Base-by-base conservation (phyloP, 1,284 basidiomycete genomes). In the Tylopilus sp. region DNA sequence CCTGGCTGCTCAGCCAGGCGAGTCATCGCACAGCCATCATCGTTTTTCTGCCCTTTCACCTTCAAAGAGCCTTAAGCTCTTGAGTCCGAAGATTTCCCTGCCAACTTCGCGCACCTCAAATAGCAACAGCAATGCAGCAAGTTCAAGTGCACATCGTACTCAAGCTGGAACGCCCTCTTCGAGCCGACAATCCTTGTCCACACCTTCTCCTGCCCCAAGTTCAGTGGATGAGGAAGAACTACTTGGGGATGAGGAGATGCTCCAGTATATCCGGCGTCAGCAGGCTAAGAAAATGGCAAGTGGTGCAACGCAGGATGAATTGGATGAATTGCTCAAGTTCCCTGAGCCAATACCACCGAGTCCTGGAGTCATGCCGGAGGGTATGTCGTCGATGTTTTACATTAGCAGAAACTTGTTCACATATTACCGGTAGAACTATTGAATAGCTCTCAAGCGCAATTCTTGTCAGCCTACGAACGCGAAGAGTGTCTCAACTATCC, bases 191-290 rank as follows among this genome's bases (percentile, higher is more conserved):
- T 88, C 86, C 10, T 64, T 88, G 23, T 88, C 85, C 6, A 89
- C 89, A 3, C 87, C 88, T n/a, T 91, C 89, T 9, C 88, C 88
- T 4, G 79, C 77, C 6, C 85, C 80, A 19, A 84, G 78, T 55
- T 72, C 78, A 2, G 74, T 87, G 0, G 92, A 95, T 55, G 96
- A 99, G 54, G 97, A 99, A 57, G 94, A 98, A 68, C 53, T 86
- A 2, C 70, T 87, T 12, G 97, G 91, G 18, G 97, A 99, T 63
- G 92, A 94, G 54, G 97, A 99, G 72, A 99, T 99, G 96, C 74
- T 89, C 61, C 86, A 89, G 53, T 99, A 97, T 67, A 92, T 98
- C 53, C 81, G 83, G 56, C 81, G 94, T 28, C 89, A 97, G 59
- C 89, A 94, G 57, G 83, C 89, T 12, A 92, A 92, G 72, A 92